Base-by-base conservation (phyloP, 257 asterid genomes). In the Catharanthus roseus region DNA sequence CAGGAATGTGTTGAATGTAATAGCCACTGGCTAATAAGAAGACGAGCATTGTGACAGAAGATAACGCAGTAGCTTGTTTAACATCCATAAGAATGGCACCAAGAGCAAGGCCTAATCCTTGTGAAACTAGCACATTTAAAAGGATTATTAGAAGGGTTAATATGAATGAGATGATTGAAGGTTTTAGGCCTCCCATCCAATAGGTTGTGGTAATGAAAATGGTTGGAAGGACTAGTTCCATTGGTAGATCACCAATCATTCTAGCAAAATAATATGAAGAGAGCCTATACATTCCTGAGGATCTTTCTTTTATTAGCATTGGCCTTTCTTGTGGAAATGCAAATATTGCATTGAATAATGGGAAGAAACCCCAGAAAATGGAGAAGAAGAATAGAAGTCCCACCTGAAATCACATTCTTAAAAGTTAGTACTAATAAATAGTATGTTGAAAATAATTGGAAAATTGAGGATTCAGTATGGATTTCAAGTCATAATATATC, bases 151-250 rank as follows among this genome's bases (percentile, higher is more conserved):
- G 66, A 10, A 90, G 87, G 67, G 96, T 92, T 31, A 79, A 75
- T 19, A 78, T 47, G 75, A 90, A 92, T 0, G 95, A 78, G 18
- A 79, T 0, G 41, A 85, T 44, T 41, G 93, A 83, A 39, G 96
- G 90, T 68, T 84, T 88, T 7, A 92, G 83, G 65, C 98, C 97
- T 1, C 91, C 95, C 95, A 88, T 88, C 97, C 98, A 92, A 61
- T 92, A 92, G 0, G 96, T 77, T 21, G 85, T 58, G 0, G 96
- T 84, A 2, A 87, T 85, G 11, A 85, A 90, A 18, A 88, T 68
- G n/a, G 95, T 90, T 3, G 98, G 98, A 18, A 92, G 89, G 2
- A 88, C 82, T 4, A 92, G 89, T 58, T 90, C 97, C 97, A 92
- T 90, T 31, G 98, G 98, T 4, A 92, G 71, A 57, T 92, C 98